Evolutionary conservation across 441 rosid species (phyloP), one percentile per base, ranked within the genome.

Genomic region (Croton laevigatus): DNA sequence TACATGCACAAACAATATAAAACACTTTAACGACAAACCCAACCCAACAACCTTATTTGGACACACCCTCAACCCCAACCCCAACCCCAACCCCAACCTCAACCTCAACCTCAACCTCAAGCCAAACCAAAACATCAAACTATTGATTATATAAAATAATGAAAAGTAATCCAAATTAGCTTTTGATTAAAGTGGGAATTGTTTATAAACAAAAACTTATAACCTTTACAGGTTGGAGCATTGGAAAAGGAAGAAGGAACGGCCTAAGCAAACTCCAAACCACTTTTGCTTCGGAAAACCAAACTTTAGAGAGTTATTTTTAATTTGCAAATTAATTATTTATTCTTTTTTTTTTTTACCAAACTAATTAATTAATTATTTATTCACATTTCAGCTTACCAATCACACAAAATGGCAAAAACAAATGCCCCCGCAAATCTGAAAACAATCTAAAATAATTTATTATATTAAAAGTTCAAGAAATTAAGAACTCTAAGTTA

Each of bases 11-110:
- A 48, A 75, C 65, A 53, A 62, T 55, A 45, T 6, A 3, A 10
- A 27, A 76, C 70, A 73, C 74, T 65, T 76, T 81, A 58, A 51
- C 72, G 83, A 83, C 71, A 69, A 75, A 73, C 82, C 84, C 80
- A 74, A 53, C 53, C 70, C 80, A 83, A 75, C 88, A 20, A 76
- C 75, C 66, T 65, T 68, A 66, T 76, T 70, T 27, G 75, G 74
- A 72, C 77, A 75, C 22, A 69, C n/a, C 45, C 58, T 62, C 36
- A 20, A 71, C 27, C 34, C 37, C 67, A 69, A 66, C 13, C 7
- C 5, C 16, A 5, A 48, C 16, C 14, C 2, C 6, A 4, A 22
- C 20, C 38, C 6, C n/a, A n/a, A n/a, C 45, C 58, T 62, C 36
- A 20, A 71, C 27, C 34, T 37, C 67, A 69, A 66, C 13, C 7